phyloP scores from a whole-genome alignment of 768 basidiomycete species.

The Lactifluus echinatus region DNA sequence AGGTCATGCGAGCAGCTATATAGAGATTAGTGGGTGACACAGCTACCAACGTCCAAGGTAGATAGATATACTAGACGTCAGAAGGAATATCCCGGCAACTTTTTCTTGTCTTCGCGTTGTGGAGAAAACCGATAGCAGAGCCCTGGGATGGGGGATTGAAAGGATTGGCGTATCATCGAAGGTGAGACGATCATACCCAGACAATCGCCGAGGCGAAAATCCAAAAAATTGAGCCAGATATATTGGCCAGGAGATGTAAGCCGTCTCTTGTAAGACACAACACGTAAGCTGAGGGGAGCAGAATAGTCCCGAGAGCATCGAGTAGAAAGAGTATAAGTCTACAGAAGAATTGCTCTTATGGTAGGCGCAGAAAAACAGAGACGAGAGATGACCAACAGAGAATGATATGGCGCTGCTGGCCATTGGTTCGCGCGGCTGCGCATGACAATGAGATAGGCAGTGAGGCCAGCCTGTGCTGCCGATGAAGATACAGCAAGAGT shows the following conservation, averaged over 20 bases:
- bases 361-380: slow-evolving; percentile 31
- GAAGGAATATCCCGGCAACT: not conserved
- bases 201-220: slow-evolving; percentile 51
- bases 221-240: slow-evolving; percentile 74
- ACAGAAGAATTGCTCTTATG: slow-evolving; percentile 22
- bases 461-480: slow-evolving; percentile 66
- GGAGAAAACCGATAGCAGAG: slow-evolving; percentile 57
- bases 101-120: slow-evolving; percentile 24
- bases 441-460: slow-evolving; percentile 51
- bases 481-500: slow-evolving; percentile 55
- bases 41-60: not conserved
- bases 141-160: slow-evolving; percentile 37
- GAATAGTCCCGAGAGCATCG: slow-evolving; percentile 64
- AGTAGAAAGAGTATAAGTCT: slow-evolving; percentile 55
- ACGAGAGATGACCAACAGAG: not conserved
- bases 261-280: slow-evolving; percentile 62
- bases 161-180: not conserved
- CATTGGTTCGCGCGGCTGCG: not conserved
- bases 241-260: slow-evolving; percentile 59
- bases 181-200: slow-evolving; percentile 48
- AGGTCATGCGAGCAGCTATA: slow-evolving; percentile 60
- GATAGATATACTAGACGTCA: not conserved
- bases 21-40: not conserved
- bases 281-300: slow-evolving; percentile 63
- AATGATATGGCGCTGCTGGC: not conserved